Evolutionary conservation across 768 basidiomycete genomes (phyloP).

Genomic region (Tulasnella sp.): DNA sequence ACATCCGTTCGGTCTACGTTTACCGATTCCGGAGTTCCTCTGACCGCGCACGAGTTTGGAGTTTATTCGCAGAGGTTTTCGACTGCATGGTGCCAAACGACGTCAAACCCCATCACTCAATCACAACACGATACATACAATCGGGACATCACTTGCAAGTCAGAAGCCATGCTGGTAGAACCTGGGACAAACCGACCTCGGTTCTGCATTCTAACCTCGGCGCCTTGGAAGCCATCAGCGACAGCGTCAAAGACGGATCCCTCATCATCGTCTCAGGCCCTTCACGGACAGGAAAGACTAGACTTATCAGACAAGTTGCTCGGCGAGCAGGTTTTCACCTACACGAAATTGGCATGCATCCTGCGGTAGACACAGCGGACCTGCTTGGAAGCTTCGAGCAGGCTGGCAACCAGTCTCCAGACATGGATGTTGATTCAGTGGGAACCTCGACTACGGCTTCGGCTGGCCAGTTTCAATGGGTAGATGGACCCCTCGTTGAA

Average conservation of each 20-base stretch:
- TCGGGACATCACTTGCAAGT: conserved; percentile 47
- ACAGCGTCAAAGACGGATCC: conserved; percentile 67
- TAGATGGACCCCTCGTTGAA: conserved; percentile 80
- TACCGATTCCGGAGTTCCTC: conserved; percentile 68
- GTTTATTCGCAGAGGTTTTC: conserved; percentile 28
- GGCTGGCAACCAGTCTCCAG: conserved; percentile 31
- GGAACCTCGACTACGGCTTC: neutral
- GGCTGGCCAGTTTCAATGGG: conserved; percentile 64
- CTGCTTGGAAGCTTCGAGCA: conserved; percentile 95
- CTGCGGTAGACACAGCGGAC: conserved; percentile 84
- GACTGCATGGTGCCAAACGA: conserved; percentile 6
- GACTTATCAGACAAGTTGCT: conserved; percentile 58
- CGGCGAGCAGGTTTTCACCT: conserved; percentile 55
- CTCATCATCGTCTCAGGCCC: conserved; percentile 79
- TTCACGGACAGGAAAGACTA: conserved; percentile 67
- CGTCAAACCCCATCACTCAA: conserved; percentile 23
- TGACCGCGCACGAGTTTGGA: conserved; percentile 41
- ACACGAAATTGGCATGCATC: conserved; percentile 66
- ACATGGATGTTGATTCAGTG: neutral
- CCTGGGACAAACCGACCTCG: conserved; percentile 32
- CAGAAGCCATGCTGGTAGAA: neutral
- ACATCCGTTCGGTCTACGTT: conserved; percentile 64
- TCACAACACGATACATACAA: conserved; percentile 35
- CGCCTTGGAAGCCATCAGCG: conserved; percentile 61
- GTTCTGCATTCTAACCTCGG: conserved; percentile 52